Conservation (phyloP, 2,329 filamentous ascomycete genomes). For the Diaporthe caulivora region DNA sequence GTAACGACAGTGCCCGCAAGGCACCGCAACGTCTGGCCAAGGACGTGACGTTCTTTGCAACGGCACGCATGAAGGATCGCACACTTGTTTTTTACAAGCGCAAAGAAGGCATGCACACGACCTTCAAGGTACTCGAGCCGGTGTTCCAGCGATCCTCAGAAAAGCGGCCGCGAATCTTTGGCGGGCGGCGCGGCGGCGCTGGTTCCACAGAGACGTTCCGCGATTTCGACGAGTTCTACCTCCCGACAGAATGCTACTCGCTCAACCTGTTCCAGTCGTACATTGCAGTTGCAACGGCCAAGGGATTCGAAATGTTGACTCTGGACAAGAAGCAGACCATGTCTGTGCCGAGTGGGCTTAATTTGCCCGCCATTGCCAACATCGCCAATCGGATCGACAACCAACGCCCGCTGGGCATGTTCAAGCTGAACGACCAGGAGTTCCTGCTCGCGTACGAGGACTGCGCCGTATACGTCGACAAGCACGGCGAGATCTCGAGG, state of each 20-base stretch:
- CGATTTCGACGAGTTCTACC: conserved; percentile 99
- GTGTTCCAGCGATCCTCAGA: conserved; percentile 93
- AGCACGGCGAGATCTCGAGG: conserved; percentile 94
- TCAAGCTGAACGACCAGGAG: conserved; percentile 90
- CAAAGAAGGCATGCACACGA: conserved; percentile 90
- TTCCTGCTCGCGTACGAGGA: conserved; percentile 96
- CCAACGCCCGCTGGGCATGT: conserved; percentile 93
- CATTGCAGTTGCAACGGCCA: conserved; percentile 89
- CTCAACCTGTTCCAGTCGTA: conserved; percentile 97
- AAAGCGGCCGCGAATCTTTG: conserved; percentile 79
- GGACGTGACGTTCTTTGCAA: conserved; percentile 97
- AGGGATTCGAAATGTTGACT: conserved; percentile 95
- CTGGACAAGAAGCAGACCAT: conserved; percentile 97
- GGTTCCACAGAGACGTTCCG: conserved; percentile 95
- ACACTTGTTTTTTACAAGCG: conserved; percentile 98
- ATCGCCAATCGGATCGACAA: conserved; percentile 87
- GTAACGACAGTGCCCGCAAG: conserved; percentile 79
- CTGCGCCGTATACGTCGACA: conserved; percentile 97
- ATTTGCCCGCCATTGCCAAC: conserved; percentile 81
- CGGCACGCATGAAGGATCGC: conserved; percentile 96
- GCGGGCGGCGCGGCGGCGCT: conserved; percentile 67
- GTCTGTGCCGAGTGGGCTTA: conserved; percentile 86
- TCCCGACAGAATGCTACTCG: conserved; percentile 93
- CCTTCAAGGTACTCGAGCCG: conserved; percentile 96
- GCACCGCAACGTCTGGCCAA: conserved; percentile 94